Base-by-base conservation (phyloP, 352 stramenopile species). In the Phytophthora europaea region DNA sequence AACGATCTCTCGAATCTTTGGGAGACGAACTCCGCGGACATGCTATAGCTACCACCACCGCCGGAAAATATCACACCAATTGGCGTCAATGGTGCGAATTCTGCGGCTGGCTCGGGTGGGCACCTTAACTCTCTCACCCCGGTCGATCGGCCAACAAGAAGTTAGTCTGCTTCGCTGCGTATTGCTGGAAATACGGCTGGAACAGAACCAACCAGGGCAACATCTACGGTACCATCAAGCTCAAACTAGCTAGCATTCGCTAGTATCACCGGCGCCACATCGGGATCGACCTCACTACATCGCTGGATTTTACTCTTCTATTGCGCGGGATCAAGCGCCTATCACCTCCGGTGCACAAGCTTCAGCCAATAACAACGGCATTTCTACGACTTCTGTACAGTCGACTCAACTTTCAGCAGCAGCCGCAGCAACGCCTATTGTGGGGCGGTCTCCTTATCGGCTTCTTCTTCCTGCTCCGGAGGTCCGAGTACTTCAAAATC, bases 211-310 rank as follows among this genome's bases (percentile, higher is more conserved):
- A 16, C 3, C 52, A 22, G 6, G 70, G 65, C 4, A 77, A 73
- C 58, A 15, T 33, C 6, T 66, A 60, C n/a, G 12, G 13, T 8
- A 78, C 60, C 1, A 75, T 78, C 50, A 34, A 66, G 16, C 15
- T 54, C 6, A 78, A 78, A 60, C 20, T 70, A 2, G 56, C 65
- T 1, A 66, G 56, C 20, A 31, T 78, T 3, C 34, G 34, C 0
- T 74, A 65, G 71, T 74, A 36, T 48, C 65, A 78, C 23, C 71
- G 71, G 1, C 65, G 57, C 10, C 59, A 45, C 36, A 45, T 31
- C 3, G 71, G 60, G 3, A 10, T 70, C 20, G 33, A 66, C 1
- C 23, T 71, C 10, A 12, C 57, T 6, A 4, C 16, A 2, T 52
- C 38, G 5, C 55, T 65, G 6, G 36, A 63, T 2, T 62, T 70